Evolutionary conservation across 345 rosid species (phyloP).

Genomic region (Pelargonium nanum): DNA sequence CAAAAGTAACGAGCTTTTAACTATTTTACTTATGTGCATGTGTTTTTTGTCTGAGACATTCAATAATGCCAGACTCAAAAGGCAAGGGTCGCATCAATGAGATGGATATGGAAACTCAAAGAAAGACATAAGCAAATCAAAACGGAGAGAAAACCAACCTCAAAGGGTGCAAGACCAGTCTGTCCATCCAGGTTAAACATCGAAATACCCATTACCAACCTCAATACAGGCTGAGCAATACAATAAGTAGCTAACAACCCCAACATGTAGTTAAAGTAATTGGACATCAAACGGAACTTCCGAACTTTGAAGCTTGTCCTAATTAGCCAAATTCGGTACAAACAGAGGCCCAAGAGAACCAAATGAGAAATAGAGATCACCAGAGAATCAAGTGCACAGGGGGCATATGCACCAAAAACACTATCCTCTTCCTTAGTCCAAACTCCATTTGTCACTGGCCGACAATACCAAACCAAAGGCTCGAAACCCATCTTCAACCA

Average conservation of each 20-base stretch:
- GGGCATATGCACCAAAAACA: constrained; percentile 66
- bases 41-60: not conserved
- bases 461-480: constrained; percentile 71
- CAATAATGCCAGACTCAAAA: not conserved
- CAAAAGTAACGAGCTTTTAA: not conserved
- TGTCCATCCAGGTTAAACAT: constrained; percentile 49
- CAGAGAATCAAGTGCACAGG: constrained; percentile 57
- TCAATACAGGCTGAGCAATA: constrained; percentile 59
- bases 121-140: not conserved
- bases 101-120: not conserved
- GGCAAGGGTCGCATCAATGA: not conserved
- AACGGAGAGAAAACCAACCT: constrained; percentile 36
- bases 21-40: no score
- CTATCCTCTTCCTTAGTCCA: constrained; percentile 52
- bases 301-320: constrained; percentile 42
- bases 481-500: constrained; percentile 41
- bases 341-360: constrained; percentile 61
- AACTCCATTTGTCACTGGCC: constrained; percentile 49
- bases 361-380: constrained; percentile 59
- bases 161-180: constrained; percentile 57
- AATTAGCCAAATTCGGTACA: constrained; percentile 59
- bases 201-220: constrained; percentile 60
- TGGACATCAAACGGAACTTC: constrained; percentile 54
- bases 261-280: constrained; percentile 44
- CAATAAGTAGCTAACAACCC: constrained; percentile 59